Evolutionary conservation across 768 basidiomycete species (phyloP).

Genomic region (Crepidotus variabilis): DNA sequence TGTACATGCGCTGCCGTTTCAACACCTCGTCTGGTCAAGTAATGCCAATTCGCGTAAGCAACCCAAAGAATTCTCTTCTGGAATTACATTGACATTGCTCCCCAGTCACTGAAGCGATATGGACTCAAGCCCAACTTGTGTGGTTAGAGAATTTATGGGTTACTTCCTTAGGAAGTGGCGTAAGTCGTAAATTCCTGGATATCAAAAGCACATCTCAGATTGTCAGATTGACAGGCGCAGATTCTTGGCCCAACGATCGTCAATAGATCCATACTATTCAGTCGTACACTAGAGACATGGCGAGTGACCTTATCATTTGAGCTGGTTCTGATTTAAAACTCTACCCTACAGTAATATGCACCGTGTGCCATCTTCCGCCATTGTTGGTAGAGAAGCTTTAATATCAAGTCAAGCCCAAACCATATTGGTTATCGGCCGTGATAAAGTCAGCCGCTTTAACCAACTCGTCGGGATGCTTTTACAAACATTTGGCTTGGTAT

Average conservation of each 20-base stretch:
- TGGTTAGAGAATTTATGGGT: not conserved
- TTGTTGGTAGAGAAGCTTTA: slow-evolving; percentile 33
- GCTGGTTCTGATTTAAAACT: slow-evolving; percentile 1
- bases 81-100: not conserved
- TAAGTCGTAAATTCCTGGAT: slow-evolving; percentile 12
- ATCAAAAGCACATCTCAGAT: slow-evolving; percentile 2
- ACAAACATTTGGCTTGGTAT: slow-evolving; percentile 39
- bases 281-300: slow-evolving; percentile 36
- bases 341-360: slow-evolving; percentile 33
- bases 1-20: slow-evolving; percentile 45
- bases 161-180: slow-evolving; percentile 14
- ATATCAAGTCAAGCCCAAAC: slow-evolving; percentile 36
- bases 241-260: slow-evolving; percentile 36
- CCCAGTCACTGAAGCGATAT: not conserved
- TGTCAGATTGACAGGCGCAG: slow-evolving; percentile 2
- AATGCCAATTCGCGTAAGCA: slow-evolving; percentile 38
- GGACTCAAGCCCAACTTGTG: not conserved
- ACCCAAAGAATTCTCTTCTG: not conserved
- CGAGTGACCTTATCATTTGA: slow-evolving; percentile 18
- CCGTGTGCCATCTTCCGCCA: slow-evolving; percentile 33
- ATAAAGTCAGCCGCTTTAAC: slow-evolving; percentile 32
- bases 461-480: slow-evolving; percentile 39
- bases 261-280: slow-evolving; percentile 40
- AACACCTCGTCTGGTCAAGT: slow-evolving; percentile 52
- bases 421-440: slow-evolving; percentile 34